Conservation (phyloP, 164 flowering plant species). For the Magnolia officinalis region DNA sequence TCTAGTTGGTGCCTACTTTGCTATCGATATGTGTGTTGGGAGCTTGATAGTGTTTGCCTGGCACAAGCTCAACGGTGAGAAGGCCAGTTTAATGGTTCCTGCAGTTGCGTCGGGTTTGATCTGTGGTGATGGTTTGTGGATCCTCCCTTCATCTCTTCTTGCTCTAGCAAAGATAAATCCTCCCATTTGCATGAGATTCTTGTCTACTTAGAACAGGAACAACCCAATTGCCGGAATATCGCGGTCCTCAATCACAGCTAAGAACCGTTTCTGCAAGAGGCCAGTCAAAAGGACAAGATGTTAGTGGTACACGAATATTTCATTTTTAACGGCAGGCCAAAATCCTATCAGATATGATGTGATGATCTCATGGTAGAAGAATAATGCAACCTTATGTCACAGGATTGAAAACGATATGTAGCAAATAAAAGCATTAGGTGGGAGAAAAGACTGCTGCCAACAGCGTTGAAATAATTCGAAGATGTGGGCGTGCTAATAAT, state of each 20-base stretch:
- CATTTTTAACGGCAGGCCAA: background rate
- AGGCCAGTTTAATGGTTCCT: slow-evolving; percentile 55
- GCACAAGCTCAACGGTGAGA: slow-evolving; percentile 49
- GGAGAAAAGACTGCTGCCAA: too few relatives aligned
- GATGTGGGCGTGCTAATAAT: too few relatives aligned
- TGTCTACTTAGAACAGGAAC: slow-evolving; percentile 6
- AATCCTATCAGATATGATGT: background rate
- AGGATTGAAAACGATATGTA: too few relatives aligned
- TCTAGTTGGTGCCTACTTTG: slow-evolving; percentile 79
- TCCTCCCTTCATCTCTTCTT: slow-evolving; percentile 32
- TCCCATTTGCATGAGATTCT: slow-evolving; percentile 67
- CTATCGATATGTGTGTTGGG: slow-evolving; percentile 91
- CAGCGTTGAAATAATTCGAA: too few relatives aligned
- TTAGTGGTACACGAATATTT: too few relatives aligned
- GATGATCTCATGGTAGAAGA: background rate
- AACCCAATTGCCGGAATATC: background rate
- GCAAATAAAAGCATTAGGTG: too few relatives aligned
- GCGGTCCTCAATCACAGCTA: background rate
- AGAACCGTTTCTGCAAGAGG: too few relatives aligned
- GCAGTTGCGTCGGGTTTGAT: slow-evolving; percentile 49
- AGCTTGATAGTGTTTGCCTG: slow-evolving; percentile 71
- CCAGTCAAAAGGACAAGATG: too few relatives aligned
- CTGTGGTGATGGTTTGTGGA: slow-evolving; percentile 39
- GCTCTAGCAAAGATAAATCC: slow-evolving; percentile 29
- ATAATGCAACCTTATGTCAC: too few relatives aligned